Conservation (phyloP, 768 basidiomycete species). For the Leccinum truebloodii region DNA sequence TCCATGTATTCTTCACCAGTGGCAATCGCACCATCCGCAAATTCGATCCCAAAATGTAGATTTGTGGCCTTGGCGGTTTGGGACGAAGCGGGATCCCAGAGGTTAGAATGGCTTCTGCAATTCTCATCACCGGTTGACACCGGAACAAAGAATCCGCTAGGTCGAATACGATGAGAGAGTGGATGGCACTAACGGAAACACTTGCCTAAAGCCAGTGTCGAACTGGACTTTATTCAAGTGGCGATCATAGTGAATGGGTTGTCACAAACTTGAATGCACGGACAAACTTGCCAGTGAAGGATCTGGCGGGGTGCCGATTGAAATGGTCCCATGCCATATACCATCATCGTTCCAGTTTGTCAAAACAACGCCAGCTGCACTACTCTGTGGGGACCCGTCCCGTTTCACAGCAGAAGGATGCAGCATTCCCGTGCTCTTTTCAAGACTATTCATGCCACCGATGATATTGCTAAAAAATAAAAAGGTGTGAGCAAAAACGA, state of each 20-base stretch:
- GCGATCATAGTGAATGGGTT: background rate
- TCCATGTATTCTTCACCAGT: too few species aligned
- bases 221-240: constrained; percentile 20
- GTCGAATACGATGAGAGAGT: background rate
- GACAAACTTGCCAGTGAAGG: background rate
- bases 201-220: constrained; percentile 30
- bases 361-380: background rate
- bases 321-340: constrained; percentile 15
- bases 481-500: too few species aligned
- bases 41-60: constrained; percentile 29
- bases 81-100: constrained; percentile 25
- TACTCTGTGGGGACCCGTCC: background rate
- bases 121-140: background rate
- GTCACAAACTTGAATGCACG: background rate
- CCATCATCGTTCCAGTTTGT: background rate
- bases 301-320: constrained; percentile 1
- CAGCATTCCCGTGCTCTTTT: background rate
- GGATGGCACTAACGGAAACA: background rate
- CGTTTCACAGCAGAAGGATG: background rate
- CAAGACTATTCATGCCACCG: background rate
- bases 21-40: constrained; percentile 37
- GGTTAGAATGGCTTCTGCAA: constrained; percentile 31
- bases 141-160: constrained; percentile 19
- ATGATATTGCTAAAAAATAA: background rate
- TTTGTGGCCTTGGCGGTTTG: constrained; percentile 27